Evolutionary conservation across 1,284 basidiomycete species (phyloP).

Genomic region (Malassezia sp.): DNA sequence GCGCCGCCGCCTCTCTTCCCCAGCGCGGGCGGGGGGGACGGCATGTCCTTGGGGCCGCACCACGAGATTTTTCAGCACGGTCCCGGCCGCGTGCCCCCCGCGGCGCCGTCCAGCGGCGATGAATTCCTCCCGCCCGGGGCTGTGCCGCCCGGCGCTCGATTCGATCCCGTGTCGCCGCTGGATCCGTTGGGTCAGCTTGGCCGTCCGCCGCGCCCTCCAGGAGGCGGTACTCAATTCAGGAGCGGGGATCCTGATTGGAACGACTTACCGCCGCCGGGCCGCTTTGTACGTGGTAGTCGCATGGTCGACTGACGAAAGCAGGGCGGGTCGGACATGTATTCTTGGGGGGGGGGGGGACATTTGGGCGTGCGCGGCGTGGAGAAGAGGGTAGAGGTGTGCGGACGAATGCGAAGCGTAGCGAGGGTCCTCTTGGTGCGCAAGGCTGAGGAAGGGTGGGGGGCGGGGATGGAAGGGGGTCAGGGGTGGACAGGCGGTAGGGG

Average conservation of each 20-base stretch:
- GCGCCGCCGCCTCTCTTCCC: conserved; percentile 3
- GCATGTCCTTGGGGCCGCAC: conserved; percentile 13
- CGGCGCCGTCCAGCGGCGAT: neutral
- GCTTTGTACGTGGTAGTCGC: too few species aligned
- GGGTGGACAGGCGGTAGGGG: too few species aligned
- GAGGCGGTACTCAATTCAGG: neutral
- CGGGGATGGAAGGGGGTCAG: too few species aligned
- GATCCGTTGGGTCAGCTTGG: neutral
- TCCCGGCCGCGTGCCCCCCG: neutral
- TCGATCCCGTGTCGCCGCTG: conserved; percentile 7
- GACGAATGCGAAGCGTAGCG: too few species aligned
- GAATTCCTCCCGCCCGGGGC: conserved; percentile 5
- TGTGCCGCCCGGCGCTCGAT: conserved; percentile 12
- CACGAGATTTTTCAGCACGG: conserved; percentile 9
- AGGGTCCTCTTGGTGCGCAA: too few species aligned
- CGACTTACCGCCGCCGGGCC: conserved; percentile 12
- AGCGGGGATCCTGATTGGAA: conserved; percentile 14
- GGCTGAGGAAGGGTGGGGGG: too few species aligned
- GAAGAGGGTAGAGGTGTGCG: too few species aligned
- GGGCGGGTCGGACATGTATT: too few species aligned
- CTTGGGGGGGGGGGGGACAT: too few species aligned
- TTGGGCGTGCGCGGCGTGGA: too few species aligned
- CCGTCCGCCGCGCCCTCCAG: neutral
- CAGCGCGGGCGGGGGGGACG: conserved; percentile 1
- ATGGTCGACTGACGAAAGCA: too few species aligned